Evolutionary conservation across 2,329 filamentous ascomycete species (phyloP).

Genomic region (Byssothecium circinans): DNA sequence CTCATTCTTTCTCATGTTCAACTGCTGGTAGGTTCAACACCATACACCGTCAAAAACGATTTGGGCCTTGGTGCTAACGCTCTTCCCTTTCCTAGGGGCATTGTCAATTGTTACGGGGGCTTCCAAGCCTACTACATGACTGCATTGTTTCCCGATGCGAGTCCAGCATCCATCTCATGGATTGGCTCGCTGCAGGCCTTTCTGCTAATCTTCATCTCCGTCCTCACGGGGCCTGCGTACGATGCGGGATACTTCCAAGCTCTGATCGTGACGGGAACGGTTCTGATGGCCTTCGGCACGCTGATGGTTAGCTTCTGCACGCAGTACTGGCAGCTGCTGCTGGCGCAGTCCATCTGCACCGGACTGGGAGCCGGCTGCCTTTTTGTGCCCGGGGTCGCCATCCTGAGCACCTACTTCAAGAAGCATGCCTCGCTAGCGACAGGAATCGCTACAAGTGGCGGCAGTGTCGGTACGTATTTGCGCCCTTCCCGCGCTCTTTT

Average conservation of each 20-base stretch:
- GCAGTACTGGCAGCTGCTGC: conserved; percentile 48
- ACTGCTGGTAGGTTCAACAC: conserved; percentile 42
- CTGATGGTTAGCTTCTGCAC: conserved; percentile 50
- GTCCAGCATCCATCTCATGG: conserved; percentile 52
- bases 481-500: neutral
- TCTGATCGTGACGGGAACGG: conserved; percentile 41
- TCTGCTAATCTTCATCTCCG: conserved; percentile 49
- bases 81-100: conserved; percentile 25
- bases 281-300: conserved; percentile 48
- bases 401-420: conserved; percentile 37
- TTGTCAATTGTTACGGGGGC: conserved; percentile 28
- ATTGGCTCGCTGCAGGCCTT: conserved; percentile 53
- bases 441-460: conserved; percentile 17
- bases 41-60: conserved; percentile 9
- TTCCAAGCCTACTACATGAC: conserved; percentile 34
- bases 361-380: conserved; percentile 29
- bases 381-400: conserved; percentile 19
- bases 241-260: conserved; percentile 52
- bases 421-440: conserved; percentile 10
- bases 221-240: conserved; percentile 49
- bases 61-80: conserved; percentile 10
- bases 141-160: conserved; percentile 26
- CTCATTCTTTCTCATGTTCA: conserved; percentile 49
- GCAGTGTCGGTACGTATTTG: neutral
- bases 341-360: conserved; percentile 27